Base-by-base conservation (phyloP, 768 basidiomycete genomes). In the Coprinopsis marcescibilis region DNA sequence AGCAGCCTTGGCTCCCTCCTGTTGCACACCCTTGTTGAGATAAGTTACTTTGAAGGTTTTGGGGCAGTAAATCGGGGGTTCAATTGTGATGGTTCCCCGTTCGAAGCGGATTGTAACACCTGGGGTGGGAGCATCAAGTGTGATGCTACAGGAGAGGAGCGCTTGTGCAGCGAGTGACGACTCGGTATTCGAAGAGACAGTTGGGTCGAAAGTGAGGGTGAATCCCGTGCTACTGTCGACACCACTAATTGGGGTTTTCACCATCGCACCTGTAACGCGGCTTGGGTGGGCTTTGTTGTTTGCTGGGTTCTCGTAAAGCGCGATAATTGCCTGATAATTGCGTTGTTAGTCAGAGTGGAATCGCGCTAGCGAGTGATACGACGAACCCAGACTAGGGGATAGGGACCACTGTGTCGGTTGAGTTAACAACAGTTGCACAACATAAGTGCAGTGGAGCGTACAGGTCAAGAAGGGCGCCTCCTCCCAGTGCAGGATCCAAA, bases 381-480 rank as follows among this genome's bases (percentile, higher is more conserved):
- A 60, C 74, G 35, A 59, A 80, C 84, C 87, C 87, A 89, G 56
- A 89, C 72, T 53, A 89, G 66, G 7, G 86, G 87, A 62, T 91
- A 92, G 10, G 89, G 85, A 1, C 88, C 88, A 19, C 86, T 89
- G 51, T 20, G 39, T n/a, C 19, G 36, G 43, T 32, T 48, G 52
- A 15, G 48, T 51, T 11, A 35, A 34, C 15, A 33, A 13, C 37
- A 17, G 34, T 15, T 26, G 19, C 33, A 19, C 23, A 34, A 34
- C 40, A n/a, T n/a, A 13, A n/a, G 19, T 14, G 40, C 38, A 20
- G 13, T 6, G 20, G 10, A 36, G 35, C 83, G 63, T 53, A 89
- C 85, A 93, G 73, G 60, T 93, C 91, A 17, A 95, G 75, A 23
- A 95, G 59, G 11, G 81, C 88, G 0, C 90, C 90, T 8, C 91